A percentile compares a stretch with the other conserved stretches of the same genome.
Conservation (phyloP, 305 asterid species). For the Fraxinus sp. region DNA sequence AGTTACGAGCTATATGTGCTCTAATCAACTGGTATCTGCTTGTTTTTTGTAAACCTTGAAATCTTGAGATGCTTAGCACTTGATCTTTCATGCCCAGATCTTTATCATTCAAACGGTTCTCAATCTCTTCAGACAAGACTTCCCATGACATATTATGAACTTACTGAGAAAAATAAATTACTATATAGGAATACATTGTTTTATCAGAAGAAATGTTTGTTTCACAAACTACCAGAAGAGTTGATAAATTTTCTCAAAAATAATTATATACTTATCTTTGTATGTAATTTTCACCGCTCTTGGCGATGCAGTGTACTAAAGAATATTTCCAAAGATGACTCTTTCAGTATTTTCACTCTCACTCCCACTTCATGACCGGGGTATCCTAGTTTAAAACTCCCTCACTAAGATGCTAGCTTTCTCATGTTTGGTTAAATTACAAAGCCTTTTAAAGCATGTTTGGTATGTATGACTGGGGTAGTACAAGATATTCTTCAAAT, state of each 20-base stretch:
- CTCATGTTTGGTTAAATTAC: neutral
- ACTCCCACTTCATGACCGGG: neutral
- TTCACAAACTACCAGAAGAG: neutral
- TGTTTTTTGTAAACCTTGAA: neutral
- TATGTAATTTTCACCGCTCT: neutral
- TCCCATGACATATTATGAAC: neutral
- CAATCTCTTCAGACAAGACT: neutral
- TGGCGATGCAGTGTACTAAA: neutral
- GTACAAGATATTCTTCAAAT: neutral
- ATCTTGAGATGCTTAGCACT: neutral
- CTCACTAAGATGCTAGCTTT: neutral
- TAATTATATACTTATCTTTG: neutral
- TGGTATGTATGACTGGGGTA: too few species aligned
- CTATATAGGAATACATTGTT: neutral
- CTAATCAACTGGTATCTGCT: neutral
- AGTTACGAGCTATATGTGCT: neutral
- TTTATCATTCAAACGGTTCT: neutral
- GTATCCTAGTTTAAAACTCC: neutral
- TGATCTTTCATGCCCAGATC: neutral
- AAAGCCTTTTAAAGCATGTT: neutral
- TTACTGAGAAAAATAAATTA: neutral
- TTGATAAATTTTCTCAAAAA: neutral
- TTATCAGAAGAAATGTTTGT: neutral
- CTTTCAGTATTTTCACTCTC: neutral
- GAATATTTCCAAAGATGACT: neutral